phyloP scores from a whole-genome alignment of 1,284 basidiomycete species.

The Mycena citricolor region DNA sequence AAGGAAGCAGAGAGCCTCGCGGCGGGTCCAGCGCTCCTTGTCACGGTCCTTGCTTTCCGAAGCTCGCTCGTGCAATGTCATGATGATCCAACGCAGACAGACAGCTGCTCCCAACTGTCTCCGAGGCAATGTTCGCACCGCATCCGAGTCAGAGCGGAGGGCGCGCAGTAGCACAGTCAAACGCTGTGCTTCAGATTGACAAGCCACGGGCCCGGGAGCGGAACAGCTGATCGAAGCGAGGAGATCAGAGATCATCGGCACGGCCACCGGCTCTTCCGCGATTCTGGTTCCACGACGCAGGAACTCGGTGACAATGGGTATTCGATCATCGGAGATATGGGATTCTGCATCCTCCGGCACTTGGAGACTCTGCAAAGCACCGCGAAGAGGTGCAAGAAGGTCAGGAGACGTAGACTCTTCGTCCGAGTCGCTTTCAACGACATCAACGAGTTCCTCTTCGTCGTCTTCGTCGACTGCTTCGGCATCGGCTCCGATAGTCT shows the following conservation, averaged over 20 bases:
- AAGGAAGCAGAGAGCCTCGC: slow-evolving; percentile 67
- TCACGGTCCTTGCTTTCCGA: slow-evolving; percentile 54
- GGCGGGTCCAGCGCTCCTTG: slow-evolving; percentile 66
- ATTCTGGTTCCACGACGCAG: slow-evolving; percentile 70
- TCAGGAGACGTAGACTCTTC: slow-evolving; percentile 42
- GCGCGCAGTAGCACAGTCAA: slow-evolving; percentile 56
- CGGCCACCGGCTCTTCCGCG: slow-evolving; percentile 53
- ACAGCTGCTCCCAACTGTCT: slow-evolving; percentile 48
- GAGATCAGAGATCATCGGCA: slow-evolving; percentile 48
- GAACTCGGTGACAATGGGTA: slow-evolving; percentile 62
- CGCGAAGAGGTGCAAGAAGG: slow-evolving; percentile 65
- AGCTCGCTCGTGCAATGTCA: slow-evolving; percentile 48
- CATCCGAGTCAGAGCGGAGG: slow-evolving; percentile 53
- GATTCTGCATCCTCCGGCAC: slow-evolving; percentile 29
- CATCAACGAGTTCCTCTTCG: slow-evolving; percentile 62
- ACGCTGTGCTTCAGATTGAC: slow-evolving; percentile 52
- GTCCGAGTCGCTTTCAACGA: slow-evolving; percentile 45
- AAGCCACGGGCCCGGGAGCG: slow-evolving; percentile 38
- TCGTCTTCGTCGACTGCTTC: slow-evolving; percentile 47
- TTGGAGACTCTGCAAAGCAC: slow-evolving; percentile 61
- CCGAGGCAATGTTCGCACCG: slow-evolving; percentile 46
- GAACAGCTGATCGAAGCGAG: slow-evolving; percentile 39
- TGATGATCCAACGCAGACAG: slow-evolving; percentile 60
- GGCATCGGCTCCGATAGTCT: slow-evolving; percentile 16
- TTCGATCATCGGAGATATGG: slow-evolving; percentile 27